Evolutionary conservation across 345 rosid genomes (phyloP), one percentile per base, ranked within the genome.

Genomic region (Pugionium cornutum): DNA sequence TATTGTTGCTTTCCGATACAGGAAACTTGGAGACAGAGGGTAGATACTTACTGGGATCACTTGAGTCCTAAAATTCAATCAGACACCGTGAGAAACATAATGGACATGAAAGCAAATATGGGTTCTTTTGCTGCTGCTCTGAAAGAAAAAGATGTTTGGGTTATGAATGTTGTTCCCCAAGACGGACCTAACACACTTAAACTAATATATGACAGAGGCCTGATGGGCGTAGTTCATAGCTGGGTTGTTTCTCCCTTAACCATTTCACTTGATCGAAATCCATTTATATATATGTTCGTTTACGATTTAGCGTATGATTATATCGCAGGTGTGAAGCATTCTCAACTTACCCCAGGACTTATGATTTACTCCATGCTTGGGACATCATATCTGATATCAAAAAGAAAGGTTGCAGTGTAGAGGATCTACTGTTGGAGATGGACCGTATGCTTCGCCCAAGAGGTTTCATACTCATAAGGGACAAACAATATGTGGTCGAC

Each of bases 31-130:
- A 84, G 72, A 49, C 80, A 55, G 25, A 80, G 89, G 39, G 96
- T 91, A 47, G 88, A 94, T 75, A 72, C 71, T 58, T 94, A 94
- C 58, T 94, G 88, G 96, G 81, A 89, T 76, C 85, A 88, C 58
- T 73, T 94, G 78, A 80, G 83, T 78, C 78, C 99, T 9, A 89
- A 79, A 84, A 78, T 91, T 51, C 74, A 86, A 42, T 63, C 88
- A 8, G 81, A 94, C 74, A 80, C 89, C 2, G 18, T 89, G 49
- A 88, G 99, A 76, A 94, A 94, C 69, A 27, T 94, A 75, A 86
- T 94, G 97, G 99, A 94, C 84, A 91, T 94, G 99, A 94, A 94
- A 73, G 96, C 97, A 73, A 69, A 77, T 79, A 57, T 84, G 77
- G 99, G 97, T 6, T 90, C 99, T 3, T 94, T 94, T 76, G 96